Conservation (phyloP, 768 basidiomycete genomes). For the Asterophora parasitica region DNA sequence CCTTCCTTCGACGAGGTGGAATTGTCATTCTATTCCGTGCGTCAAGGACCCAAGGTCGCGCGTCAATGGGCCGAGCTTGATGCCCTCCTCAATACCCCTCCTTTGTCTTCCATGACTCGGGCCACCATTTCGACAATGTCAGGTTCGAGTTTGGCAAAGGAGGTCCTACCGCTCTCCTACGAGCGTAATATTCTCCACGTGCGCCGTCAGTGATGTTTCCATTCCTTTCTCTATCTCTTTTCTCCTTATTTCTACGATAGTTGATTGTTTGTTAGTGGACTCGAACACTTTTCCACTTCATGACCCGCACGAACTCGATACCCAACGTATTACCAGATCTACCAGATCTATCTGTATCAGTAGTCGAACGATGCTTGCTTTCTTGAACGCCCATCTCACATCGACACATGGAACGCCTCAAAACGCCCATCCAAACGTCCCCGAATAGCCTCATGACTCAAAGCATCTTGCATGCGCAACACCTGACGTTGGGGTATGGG, state of each 20-base stretch:
- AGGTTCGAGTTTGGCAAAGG: slow-evolving; percentile 4
- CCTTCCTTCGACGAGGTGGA: slow-evolving; percentile 7
- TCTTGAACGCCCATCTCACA: no score
- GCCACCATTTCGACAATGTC: slow-evolving; percentile 7
- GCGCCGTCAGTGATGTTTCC: slow-evolving; percentile 1
- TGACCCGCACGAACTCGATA: background rate
- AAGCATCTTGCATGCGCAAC: background rate
- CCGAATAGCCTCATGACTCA: background rate
- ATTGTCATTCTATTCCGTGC: slow-evolving; percentile 10
- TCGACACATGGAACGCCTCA: no score
- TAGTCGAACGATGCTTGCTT: background rate
- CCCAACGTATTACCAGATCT: background rate
- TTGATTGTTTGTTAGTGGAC: background rate
- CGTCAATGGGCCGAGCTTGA: slow-evolving; percentile 11
- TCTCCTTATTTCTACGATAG: background rate
- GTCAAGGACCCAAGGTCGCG: slow-evolving; percentile 4
- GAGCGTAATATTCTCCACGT: slow-evolving; percentile 10
- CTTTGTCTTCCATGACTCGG: slow-evolving; percentile 6
- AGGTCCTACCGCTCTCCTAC: slow-evolving; percentile 10
- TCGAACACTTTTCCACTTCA: background rate
- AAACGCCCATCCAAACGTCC: no score
- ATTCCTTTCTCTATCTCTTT: background rate
- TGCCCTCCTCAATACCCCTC: slow-evolving; percentile 2
- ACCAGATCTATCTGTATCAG: background rate
- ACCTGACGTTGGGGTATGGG: background rate